Percentiles rank a stretch among this genome's conserved stretches.
Evolutionary conservation across 2,329 filamentous ascomycete species (phyloP).

Genomic region (Cryphonectria nitschkei): DNA sequence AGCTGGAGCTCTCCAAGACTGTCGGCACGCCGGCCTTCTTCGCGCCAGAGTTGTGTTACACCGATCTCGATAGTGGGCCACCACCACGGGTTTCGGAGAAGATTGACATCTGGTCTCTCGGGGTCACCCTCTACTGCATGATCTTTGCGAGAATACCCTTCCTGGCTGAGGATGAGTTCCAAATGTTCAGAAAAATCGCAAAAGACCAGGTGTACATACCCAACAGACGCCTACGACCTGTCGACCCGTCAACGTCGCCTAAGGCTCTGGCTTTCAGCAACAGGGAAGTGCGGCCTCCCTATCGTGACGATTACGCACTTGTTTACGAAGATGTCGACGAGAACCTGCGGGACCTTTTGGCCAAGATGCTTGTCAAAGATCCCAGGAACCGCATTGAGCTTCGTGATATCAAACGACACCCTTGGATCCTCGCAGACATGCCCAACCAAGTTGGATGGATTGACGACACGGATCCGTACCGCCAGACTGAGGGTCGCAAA

Average conservation of each 20-base stretch:
- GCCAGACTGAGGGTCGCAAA: constrained; percentile 76
- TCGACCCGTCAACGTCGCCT: constrained; percentile 62
- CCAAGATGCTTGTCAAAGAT: constrained; percentile 83
- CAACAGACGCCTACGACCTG: constrained; percentile 76
- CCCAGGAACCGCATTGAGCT: constrained; percentile 86
- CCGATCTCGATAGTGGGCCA: constrained; percentile 66
- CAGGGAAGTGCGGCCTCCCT: constrained; percentile 65
- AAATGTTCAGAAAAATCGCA: constrained; percentile 89
- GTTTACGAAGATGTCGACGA: constrained; percentile 86
- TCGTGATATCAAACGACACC: constrained; percentile 89
- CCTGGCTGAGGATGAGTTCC: constrained; percentile 86
- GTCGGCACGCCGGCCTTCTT: constrained; percentile 98
- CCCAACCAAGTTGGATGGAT: constrained; percentile 79
- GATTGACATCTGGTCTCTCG: constrained; percentile 96
- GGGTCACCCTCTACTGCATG: constrained; percentile 94
- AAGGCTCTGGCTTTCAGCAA: constrained; percentile 58
- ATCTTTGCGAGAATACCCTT: constrained; percentile 94
- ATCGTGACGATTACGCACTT: constrained; percentile 76
- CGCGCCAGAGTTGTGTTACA: constrained; percentile 93
- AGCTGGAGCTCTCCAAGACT: constrained; percentile 95
- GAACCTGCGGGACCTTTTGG: constrained; percentile 76
- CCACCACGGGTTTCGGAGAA: constrained; percentile 84
- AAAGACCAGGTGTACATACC: constrained; percentile 93
- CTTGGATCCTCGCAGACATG: constrained; percentile 84
- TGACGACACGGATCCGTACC: constrained; percentile 88